A percentile compares a stretch with the other conserved stretches of the same genome.
Evolutionary conservation across 2,329 filamentous ascomycete species (phyloP).

Genomic region (Aspergillus candidus): DNA sequence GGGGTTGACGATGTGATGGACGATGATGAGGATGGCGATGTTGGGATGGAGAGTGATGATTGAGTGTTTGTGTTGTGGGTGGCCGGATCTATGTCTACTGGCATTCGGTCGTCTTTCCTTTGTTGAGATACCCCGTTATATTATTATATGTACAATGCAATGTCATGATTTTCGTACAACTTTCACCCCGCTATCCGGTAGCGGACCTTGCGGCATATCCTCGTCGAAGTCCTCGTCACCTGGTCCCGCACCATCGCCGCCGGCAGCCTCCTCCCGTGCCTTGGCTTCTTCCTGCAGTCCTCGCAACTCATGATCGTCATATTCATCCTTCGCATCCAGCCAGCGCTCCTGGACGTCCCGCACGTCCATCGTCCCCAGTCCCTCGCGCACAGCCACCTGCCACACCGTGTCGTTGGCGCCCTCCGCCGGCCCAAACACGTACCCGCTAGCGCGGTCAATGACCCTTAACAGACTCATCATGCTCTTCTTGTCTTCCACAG

Average conservation of each 20-base stretch:
- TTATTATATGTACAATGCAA: slow-evolving; percentile 25
- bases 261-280: slow-evolving; percentile 35
- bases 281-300: slow-evolving; percentile 70
- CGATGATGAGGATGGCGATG: slow-evolving; percentile 43
- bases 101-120: slow-evolving; percentile 7
- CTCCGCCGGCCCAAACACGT: slow-evolving; percentile 84
- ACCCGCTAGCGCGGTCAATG: slow-evolving; percentile 87
- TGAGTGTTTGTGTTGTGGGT: neutral
- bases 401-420: slow-evolving; percentile 95
- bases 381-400: slow-evolving; percentile 84
- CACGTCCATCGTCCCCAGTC: slow-evolving; percentile 66
- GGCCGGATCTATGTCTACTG: neutral
- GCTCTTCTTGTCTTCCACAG: slow-evolving; percentile 92
- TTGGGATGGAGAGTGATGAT: slow-evolving; percentile 42
- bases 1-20: slow-evolving; percentile 33
- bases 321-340: slow-evolving; percentile 83
- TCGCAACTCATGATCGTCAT: slow-evolving; percentile 71
- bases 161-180: slow-evolving; percentile 57
- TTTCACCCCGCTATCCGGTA: slow-evolving; percentile 62
- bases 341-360: slow-evolving; percentile 92
- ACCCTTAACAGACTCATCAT: slow-evolving; percentile 89
- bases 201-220: slow-evolving; percentile 24
- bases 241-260: slow-evolving; percentile 23
- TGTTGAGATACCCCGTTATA: slow-evolving; percentile 24
- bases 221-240: slow-evolving; percentile 28